Evolutionary conservation across 2,329 filamentous ascomycete genomes (phyloP).

Genomic region (Penicillium sp.): DNA sequence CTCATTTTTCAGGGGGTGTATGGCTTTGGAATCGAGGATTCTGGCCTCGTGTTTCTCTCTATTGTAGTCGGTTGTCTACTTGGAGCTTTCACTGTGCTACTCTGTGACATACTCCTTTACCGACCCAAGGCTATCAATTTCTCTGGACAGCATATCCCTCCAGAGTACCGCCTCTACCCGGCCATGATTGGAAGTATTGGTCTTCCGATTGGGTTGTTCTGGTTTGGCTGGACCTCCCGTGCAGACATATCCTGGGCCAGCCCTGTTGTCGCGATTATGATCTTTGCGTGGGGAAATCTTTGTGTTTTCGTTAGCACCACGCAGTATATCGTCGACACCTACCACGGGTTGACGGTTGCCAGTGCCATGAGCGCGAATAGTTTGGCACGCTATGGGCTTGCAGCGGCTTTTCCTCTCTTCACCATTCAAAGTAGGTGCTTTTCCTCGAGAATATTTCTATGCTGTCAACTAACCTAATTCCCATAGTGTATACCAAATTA

Average conservation of each 20-base stretch:
- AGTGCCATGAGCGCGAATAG: slow-evolving; percentile 27
- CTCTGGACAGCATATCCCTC: slow-evolving; percentile 6
- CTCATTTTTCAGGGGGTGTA: slow-evolving; percentile 14
- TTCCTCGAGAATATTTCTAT: not conserved
- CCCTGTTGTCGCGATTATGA: slow-evolving; percentile 17
- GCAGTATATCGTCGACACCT: slow-evolving; percentile 21
- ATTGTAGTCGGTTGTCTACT: slow-evolving; percentile 20
- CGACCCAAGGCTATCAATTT: slow-evolving; percentile 8
- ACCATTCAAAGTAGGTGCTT: slow-evolving; percentile 23
- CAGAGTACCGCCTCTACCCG: slow-evolving; percentile 23
- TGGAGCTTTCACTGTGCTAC: slow-evolving; percentile 17
- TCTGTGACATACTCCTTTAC: slow-evolving; percentile 22
- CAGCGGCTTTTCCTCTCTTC: slow-evolving; percentile 22
- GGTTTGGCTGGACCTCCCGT: slow-evolving; percentile 24
- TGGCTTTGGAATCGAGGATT: slow-evolving; percentile 13
- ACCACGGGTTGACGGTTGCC: slow-evolving; percentile 21
- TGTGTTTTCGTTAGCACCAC: slow-evolving; percentile 25
- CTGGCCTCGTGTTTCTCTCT: slow-evolving; percentile 16
- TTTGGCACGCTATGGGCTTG: slow-evolving; percentile 23
- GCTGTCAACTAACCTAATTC: not conserved
- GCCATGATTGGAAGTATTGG: slow-evolving; percentile 24
- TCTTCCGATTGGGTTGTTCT: slow-evolving; percentile 22
- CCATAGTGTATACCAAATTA: slow-evolving; percentile 61
- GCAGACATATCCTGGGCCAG: slow-evolving; percentile 18
- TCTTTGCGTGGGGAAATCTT: slow-evolving; percentile 25